Evolutionary conservation across 1,139 yeast species (phyloP).

Genomic region (Debaryomyces robertsiae): DNA sequence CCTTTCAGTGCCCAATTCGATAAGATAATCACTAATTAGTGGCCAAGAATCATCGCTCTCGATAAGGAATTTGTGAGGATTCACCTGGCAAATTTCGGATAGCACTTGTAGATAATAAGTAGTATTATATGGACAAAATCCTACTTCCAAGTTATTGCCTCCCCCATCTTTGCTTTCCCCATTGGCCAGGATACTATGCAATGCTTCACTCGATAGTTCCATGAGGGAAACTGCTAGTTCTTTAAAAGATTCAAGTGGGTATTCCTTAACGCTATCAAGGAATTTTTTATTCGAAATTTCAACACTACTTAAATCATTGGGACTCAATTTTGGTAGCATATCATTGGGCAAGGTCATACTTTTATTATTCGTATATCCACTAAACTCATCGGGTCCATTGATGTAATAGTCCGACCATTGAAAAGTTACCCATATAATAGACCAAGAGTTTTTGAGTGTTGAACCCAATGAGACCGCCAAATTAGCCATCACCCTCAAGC

Average conservation of each 20-base stretch:
- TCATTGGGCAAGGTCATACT: conserved; percentile 23
- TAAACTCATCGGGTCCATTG: conserved; percentile 59
- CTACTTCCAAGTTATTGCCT: conserved; percentile 5
- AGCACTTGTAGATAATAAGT: conserved; percentile 42
- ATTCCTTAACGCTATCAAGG: conserved; percentile 60
- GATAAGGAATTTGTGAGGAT: conserved; percentile 52
- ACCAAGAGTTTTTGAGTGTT: conserved; percentile 69
- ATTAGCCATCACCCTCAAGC: conserved; percentile 76
- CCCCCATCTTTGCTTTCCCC: conserved; percentile 10
- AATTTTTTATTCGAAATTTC: conserved; percentile 61
- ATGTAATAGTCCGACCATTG: conserved; percentile 73
- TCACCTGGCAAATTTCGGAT: conserved; percentile 49
- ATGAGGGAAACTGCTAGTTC: conserved; percentile 50
- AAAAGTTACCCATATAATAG: conserved; percentile 62
- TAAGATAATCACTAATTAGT: conserved; percentile 45
- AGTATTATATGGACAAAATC: conserved; percentile 45
- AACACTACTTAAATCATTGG: conserved; percentile 54
- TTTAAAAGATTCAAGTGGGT: conserved; percentile 50
- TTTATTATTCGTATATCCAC: conserved; percentile 24
- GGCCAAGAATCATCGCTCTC: conserved; percentile 48
- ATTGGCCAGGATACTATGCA: conserved; percentile 15
- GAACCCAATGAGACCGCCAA: conserved; percentile 81
- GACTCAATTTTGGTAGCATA: conserved; percentile 28
- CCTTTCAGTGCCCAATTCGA: conserved; percentile 36
- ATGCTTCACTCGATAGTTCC: conserved; percentile 35